A percentile compares a stretch with the other conserved stretches of the same genome.
These are phyloP conservation scores for Diaporthe velutina DNA, from an alignment of 2,329 filamentous ascomycete genomes.

Conservation along the genomic window DNA sequence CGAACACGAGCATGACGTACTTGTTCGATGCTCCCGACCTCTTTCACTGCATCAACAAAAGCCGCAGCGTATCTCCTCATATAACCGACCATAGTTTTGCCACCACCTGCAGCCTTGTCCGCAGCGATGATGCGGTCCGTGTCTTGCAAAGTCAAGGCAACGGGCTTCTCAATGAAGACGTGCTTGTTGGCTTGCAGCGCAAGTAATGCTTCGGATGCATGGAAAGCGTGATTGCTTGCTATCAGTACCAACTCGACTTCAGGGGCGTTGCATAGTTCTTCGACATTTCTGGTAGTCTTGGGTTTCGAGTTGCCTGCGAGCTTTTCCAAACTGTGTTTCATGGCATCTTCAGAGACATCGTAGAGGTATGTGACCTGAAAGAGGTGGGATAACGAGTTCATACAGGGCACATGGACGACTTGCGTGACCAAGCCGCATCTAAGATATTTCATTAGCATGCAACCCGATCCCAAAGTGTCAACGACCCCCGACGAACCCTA, in stretches of 20 bases:
- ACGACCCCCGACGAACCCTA: neutral
- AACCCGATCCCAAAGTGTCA: neutral
- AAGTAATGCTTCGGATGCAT: slow-evolving; percentile 63
- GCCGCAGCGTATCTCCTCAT: slow-evolving; percentile 71
- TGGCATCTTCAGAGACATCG: slow-evolving; percentile 57
- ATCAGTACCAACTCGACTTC: slow-evolving; percentile 50
- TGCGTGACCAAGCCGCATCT: slow-evolving; percentile 46
- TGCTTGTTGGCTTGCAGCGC: slow-evolving; percentile 68
- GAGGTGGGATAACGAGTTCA: slow-evolving; percentile 57
- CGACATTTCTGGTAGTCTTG: slow-evolving; percentile 52
- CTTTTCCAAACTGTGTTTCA: slow-evolving; percentile 45
- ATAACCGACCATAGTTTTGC: slow-evolving; percentile 69
- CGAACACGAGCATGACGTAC: slow-evolving; percentile 10
- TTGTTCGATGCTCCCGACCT: slow-evolving; percentile 45
- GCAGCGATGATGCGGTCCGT: slow-evolving; percentile 62
- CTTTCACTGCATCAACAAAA: slow-evolving; percentile 66
- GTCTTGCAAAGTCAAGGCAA: slow-evolving; percentile 62
- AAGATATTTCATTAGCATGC: neutral
- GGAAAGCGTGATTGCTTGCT: slow-evolving; percentile 65
- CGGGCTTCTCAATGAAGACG: slow-evolving; percentile 71
- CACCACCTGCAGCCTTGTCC: slow-evolving; percentile 55
- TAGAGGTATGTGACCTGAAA: slow-evolving; percentile 64
- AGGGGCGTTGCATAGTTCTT: slow-evolving; percentile 56
- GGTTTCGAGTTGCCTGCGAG: slow-evolving; percentile 41
- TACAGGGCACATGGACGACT: slow-evolving; percentile 65